Conservation (phyloP, 1,139 yeast genomes). For the Yamadazyma atlantica region DNA sequence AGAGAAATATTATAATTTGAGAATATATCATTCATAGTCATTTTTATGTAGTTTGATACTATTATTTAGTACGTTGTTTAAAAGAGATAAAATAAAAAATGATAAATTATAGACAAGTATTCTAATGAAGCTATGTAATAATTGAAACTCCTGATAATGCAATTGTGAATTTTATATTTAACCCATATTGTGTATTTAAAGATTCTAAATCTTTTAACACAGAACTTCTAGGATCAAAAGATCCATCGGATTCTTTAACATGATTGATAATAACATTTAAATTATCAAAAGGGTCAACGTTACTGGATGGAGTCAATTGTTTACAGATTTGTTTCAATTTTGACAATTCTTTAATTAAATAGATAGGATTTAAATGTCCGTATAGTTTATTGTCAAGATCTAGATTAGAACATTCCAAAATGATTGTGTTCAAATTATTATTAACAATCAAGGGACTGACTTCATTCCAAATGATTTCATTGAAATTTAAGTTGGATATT, state of each 20-base stretch:
- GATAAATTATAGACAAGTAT: neutral
- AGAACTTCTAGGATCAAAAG: conserved; percentile 53
- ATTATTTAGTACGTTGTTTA: conserved; percentile 2
- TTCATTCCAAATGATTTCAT: conserved; percentile 54
- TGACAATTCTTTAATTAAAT: conserved; percentile 56
- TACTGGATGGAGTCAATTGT: conserved; percentile 1
- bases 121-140: conserved; percentile 7
- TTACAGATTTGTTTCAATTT: conserved; percentile 25
- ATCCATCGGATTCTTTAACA: conserved; percentile 54
- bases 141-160: conserved; percentile 52
- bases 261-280: conserved; percentile 67
- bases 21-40: no score
- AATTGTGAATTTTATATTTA: conserved; percentile 48
- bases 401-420: conserved; percentile 74
- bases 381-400: conserved; percentile 48
- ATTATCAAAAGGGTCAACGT: conserved; percentile 10
- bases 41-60: conserved; percentile 1
- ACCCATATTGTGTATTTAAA: conserved; percentile 31
- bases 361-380: conserved; percentile 78
- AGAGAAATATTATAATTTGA: conserved; percentile 4
- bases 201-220: conserved; percentile 48
- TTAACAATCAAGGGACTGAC: conserved; percentile 48
- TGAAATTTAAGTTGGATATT: conserved; percentile 41
- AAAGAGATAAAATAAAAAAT: neutral
- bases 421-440: conserved; percentile 46